Evolutionary conservation across 208 protist genomes (phyloP).

Genomic region (Leishmania aethiopica): DNA sequence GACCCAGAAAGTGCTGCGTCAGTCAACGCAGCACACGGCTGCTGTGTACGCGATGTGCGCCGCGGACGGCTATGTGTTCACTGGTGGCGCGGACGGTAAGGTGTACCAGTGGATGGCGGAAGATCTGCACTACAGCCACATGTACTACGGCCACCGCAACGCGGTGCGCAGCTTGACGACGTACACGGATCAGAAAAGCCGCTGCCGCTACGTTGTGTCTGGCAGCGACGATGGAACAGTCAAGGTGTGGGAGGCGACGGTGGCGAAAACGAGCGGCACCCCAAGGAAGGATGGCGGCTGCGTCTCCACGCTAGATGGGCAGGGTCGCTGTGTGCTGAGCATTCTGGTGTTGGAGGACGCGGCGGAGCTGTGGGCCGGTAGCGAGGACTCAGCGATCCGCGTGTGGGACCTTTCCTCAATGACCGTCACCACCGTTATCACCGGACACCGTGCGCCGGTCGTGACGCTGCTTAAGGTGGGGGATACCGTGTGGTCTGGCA

Average conservation of each 20-base stretch:
- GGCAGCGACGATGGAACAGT: slow-evolving; percentile 68
- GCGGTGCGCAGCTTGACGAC: slow-evolving; percentile 54
- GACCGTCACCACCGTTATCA: slow-evolving; percentile 38
- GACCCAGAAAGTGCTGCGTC: slow-evolving; percentile 28
- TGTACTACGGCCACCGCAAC: slow-evolving; percentile 69
- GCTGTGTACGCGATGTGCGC: slow-evolving; percentile 53
- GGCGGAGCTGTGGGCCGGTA: slow-evolving; percentile 68
- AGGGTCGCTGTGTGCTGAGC: slow-evolving; percentile 41
- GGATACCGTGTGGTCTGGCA: slow-evolving; percentile 72
- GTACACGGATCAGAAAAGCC: slow-evolving; percentile 38
- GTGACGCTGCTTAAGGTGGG: slow-evolving; percentile 50
- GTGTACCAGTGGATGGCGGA: slow-evolving; percentile 66
- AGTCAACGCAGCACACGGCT: slow-evolving; percentile 64
- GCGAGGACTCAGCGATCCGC: slow-evolving; percentile 54
- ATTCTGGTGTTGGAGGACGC: slow-evolving; percentile 40
- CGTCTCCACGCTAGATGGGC: slow-evolving; percentile 48
- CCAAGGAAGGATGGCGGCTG: slow-evolving; percentile 41
- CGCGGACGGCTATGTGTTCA: slow-evolving; percentile 56
- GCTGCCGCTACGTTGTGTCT: slow-evolving; percentile 47
- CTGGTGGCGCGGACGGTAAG: slow-evolving; percentile 74
- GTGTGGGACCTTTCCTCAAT: slow-evolving; percentile 61
- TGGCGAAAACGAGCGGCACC: slow-evolving; percentile 17
- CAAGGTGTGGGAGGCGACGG: slow-evolving; percentile 56
- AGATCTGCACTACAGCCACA: slow-evolving; percentile 53
- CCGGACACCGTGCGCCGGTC: slow-evolving; percentile 53